Evolutionary conservation across 495 filamentous ascomycete species (phyloP).

Genomic region (Rhizodiscina lignyota): DNA sequence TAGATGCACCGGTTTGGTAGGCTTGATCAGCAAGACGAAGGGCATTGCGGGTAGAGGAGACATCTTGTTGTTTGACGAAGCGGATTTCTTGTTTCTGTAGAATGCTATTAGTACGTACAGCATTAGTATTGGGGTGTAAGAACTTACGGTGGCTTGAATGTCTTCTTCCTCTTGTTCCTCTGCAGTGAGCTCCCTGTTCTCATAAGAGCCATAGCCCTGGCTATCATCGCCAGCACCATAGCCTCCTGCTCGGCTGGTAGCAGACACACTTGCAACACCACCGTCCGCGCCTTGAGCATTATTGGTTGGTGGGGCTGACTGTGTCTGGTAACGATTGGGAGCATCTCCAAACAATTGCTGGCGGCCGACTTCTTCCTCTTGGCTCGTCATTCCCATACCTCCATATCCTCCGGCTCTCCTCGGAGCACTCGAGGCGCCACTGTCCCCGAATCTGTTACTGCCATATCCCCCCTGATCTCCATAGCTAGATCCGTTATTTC

Average conservation of each 20-base stretch:
- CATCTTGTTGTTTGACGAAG: constrained; percentile 59
- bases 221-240: background rate
- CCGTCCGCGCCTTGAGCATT: constrained; percentile 34
- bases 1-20: constrained; percentile 53
- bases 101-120: too few relatives aligned
- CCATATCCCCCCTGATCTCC: constrained; percentile 17
- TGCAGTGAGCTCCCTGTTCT: constrained; percentile 54
- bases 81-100: constrained; percentile 62
- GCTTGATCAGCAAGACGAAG: constrained; percentile 48
- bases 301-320: constrained; percentile 16
- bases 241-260: too few relatives aligned
- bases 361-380: constrained; percentile 40
- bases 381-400: constrained; percentile 40
- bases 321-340: constrained; percentile 20
- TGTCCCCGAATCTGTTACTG: constrained; percentile 13
- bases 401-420: constrained; percentile 59
- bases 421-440: background rate
- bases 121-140: too few relatives aligned
- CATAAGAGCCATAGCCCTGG: constrained; percentile 39
- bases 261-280: too few relatives aligned
- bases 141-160: constrained; percentile 43
- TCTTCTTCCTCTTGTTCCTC: constrained; percentile 42
- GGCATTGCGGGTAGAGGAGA: constrained; percentile 52
- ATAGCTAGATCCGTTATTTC: too few relatives aligned
- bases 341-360: constrained; percentile 52